Evolutionary conservation across 1,284 basidiomycete genomes (phyloP).

Genomic region (Boletellus deceptivus): DNA sequence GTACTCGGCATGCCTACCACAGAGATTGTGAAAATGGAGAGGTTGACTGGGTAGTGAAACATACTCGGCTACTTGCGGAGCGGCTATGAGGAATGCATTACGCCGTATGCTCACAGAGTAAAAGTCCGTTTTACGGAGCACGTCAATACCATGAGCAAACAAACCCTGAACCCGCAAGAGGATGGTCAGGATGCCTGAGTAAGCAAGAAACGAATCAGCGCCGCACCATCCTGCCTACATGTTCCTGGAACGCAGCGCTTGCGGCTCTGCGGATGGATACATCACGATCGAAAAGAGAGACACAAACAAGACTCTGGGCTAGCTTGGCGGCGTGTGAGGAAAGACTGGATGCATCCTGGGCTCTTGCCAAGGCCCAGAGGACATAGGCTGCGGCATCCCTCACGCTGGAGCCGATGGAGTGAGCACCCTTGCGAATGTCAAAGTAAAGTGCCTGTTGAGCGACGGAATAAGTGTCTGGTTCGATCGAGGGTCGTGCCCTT

Average conservation of each 20-base stretch:
- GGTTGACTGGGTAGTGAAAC: constrained; percentile 31
- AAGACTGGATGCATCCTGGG: constrained; percentile 62
- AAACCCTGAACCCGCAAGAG: constrained; percentile 53
- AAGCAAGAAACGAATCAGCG: constrained; percentile 5
- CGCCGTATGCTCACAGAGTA: constrained; percentile 87
- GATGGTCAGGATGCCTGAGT: constrained; percentile 13
- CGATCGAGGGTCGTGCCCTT: constrained; percentile 18
- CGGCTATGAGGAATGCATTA: constrained; percentile 81
- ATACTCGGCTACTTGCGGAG: constrained; percentile 82
- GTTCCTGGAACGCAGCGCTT: constrained; percentile 97
- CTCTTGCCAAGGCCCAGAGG: constrained; percentile 90
- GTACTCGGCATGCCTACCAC: constrained; percentile 67
- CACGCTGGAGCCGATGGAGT: constrained; percentile 92
- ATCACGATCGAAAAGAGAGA: constrained; percentile 90
- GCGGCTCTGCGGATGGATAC: constrained; percentile 95
- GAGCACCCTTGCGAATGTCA: constrained; percentile 87
- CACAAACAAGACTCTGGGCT: constrained; percentile 70
- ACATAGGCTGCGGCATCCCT: constrained; percentile 95
- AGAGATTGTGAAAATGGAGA: constrained; percentile 3
- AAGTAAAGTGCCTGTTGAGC: constrained; percentile 81
- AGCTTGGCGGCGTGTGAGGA: constrained; percentile 62
- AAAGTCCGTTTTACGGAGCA: constrained; percentile 91
- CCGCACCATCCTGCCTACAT: constrained; percentile 88
- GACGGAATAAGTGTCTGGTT: constrained; percentile 11
- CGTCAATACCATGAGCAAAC: constrained; percentile 93